Conservation (phyloP, 805 yeast genomes). For the Starmerella floris region DNA sequence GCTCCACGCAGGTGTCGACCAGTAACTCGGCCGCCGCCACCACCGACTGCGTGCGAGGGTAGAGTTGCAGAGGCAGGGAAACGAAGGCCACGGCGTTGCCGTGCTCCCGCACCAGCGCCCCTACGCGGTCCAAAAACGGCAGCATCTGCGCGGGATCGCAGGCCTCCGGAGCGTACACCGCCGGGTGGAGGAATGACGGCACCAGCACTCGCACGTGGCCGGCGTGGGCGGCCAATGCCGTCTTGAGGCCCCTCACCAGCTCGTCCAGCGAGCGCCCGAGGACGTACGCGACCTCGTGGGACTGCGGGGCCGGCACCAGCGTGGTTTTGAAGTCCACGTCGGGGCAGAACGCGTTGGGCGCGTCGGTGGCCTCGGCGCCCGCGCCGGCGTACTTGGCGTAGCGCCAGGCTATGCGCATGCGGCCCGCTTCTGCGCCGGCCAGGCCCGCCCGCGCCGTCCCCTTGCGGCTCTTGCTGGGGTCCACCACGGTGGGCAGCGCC, state of each 20-base stretch:
- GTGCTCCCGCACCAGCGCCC: conserved; percentile 37
- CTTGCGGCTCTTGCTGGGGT: background rate
- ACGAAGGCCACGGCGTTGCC: conserved; percentile 39
- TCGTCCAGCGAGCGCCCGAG: conserved; percentile 17
- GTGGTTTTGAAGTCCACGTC: conserved; percentile 15
- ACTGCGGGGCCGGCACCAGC: conserved; percentile 17
- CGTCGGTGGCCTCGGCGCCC: conserved; percentile 13
- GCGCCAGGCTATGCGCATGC: conserved; percentile 88
- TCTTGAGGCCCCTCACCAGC: conserved; percentile 34
- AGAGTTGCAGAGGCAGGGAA: conserved; percentile 53
- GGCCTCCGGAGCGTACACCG: conserved; percentile 44
- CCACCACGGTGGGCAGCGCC: conserved; percentile 24
- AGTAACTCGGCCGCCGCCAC: conserved; percentile 44
- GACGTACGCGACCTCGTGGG: conserved; percentile 16
- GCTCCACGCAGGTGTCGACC: conserved; percentile 53
- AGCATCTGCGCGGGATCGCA: conserved; percentile 38
- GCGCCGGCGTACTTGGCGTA: conserved; percentile 47
- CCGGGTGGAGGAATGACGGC: conserved; percentile 73
- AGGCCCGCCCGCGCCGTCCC: background rate
- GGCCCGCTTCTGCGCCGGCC: conserved; percentile 1
- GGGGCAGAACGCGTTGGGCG: conserved; percentile 21
- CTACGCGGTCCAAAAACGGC: conserved; percentile 48
- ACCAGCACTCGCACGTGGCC: conserved; percentile 51
- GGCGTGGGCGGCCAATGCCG: conserved; percentile 26
- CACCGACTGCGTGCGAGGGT: conserved; percentile 40